These are phyloP conservation scores for Trematosphaeria pertusa DNA, from an alignment of 2,329 filamentous ascomycete species.

Conservation along the genomic window DNA sequence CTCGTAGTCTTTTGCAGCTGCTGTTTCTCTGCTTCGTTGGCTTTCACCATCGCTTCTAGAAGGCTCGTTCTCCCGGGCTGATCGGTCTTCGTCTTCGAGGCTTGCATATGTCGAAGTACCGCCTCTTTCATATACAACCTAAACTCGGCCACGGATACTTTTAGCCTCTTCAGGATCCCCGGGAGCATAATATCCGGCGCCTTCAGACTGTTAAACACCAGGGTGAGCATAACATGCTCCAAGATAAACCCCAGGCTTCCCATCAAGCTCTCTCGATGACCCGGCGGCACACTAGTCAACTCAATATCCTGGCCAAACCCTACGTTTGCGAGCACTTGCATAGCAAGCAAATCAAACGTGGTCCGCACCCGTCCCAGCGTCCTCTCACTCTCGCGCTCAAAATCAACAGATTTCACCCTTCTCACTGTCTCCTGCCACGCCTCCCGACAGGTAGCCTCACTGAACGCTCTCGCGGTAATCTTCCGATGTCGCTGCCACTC, in stretches of 20 bases:
- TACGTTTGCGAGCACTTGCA: constrained; percentile 21
- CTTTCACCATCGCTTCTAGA: constrained; percentile 22
- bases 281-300: constrained; percentile 7
- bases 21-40: constrained; percentile 26
- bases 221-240: constrained; percentile 20
- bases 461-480: constrained; percentile 23
- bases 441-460: constrained; percentile 15
- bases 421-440: constrained; percentile 24
- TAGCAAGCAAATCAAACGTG: constrained; percentile 23
- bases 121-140: constrained; percentile 26
- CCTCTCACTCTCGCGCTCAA: constrained; percentile 7
- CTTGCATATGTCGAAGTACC: constrained; percentile 20
- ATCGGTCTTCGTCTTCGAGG: constrained; percentile 5
- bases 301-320: constrained; percentile 22
- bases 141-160: constrained; percentile 18
- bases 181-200: constrained; percentile 23
- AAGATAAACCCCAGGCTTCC: constrained; percentile 23
- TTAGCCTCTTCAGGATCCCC: constrained; percentile 12
- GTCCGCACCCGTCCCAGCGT: constrained; percentile 7
- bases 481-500: constrained; percentile 32
- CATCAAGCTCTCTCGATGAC: constrained; percentile 24
- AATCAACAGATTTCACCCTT: constrained; percentile 8
- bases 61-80: constrained; percentile 30
- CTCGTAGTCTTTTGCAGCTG: constrained; percentile 2
- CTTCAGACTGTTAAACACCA: constrained; percentile 20